Evolutionary conservation across 129 eudicot genomes (phyloP).

Genomic region (Centella asiatica): DNA sequence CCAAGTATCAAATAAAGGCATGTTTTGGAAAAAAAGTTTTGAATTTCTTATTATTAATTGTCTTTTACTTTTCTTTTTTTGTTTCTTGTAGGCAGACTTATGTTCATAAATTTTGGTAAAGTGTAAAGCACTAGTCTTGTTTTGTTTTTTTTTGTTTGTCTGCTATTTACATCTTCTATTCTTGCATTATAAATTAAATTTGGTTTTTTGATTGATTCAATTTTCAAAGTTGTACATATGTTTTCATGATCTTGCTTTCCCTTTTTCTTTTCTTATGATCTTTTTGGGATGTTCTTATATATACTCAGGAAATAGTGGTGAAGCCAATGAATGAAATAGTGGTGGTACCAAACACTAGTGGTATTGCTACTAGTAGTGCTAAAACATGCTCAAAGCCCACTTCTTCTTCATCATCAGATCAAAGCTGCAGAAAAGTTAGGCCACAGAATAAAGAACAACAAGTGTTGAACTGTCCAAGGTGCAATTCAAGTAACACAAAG

Average conservation of each 20-base stretch:
- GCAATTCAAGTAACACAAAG: conserved; percentile 87
- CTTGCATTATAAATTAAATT: too few relatives aligned
- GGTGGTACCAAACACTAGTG: conserved; percentile 27
- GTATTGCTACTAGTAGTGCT: neutral
- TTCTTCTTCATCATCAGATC: conserved; percentile 49
- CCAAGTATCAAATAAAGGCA: neutral
- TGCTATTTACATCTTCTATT: neutral
- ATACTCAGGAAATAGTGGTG: conserved; percentile 23
- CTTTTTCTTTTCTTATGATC: neutral
- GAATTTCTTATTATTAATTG: neutral
- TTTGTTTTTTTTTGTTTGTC: conserved; percentile 7
- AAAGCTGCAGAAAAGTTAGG: conserved; percentile 29
- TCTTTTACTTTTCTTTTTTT: neutral
- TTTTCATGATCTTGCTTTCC: neutral
- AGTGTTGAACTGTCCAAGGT: conserved; percentile 70
- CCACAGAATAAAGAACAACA: conserved; percentile 51
- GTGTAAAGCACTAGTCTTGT: conserved; percentile 8
- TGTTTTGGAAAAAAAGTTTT: neutral
- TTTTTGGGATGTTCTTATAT: neutral
- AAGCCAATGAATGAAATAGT: conserved; percentile 44
- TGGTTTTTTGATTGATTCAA: neutral
- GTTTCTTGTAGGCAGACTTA: conserved; percentile 10
- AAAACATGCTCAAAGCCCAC: conserved; percentile 23
- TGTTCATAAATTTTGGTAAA: conserved; percentile 7
- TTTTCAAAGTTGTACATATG: neutral